A percentile compares a stretch with the other conserved stretches of the same genome.
phyloP scores from a whole-genome alignment of 768 basidiomycete genomes.

The Tylopilus rubrobrunneus region DNA sequence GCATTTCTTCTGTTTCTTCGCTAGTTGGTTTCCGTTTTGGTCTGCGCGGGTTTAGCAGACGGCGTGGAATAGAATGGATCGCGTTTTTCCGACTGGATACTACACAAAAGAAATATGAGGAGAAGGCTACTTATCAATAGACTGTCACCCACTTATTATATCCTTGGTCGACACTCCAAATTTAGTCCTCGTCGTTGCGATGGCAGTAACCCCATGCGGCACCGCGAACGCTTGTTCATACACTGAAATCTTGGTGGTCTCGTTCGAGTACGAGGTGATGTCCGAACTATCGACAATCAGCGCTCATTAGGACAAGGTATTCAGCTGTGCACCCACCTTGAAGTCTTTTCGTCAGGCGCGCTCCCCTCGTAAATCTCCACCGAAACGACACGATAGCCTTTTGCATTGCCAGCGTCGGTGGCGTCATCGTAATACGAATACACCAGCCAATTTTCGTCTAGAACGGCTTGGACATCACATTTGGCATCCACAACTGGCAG shows the following conservation, averaged over 20 bases:
- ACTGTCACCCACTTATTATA: constrained; percentile 62
- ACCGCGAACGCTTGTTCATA: constrained; percentile 70
- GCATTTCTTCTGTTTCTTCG: constrained; percentile 80
- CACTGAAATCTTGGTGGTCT: constrained; percentile 48
- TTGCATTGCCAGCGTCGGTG: constrained; percentile 43
- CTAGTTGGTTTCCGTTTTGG: constrained; percentile 71
- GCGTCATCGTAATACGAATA: constrained; percentile 79
- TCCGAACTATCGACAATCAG: constrained; percentile 41
- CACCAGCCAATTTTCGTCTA: constrained; percentile 92
- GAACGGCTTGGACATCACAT: constrained; percentile 64
- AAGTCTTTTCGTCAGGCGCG: constrained; percentile 60
- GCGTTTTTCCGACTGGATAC: constrained; percentile 76
- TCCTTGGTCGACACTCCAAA: constrained; percentile 87
- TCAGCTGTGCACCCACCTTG: constrained; percentile 49
- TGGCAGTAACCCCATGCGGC: constrained; percentile 62
- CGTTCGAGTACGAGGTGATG: constrained; percentile 50
- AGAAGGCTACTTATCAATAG: background rate
- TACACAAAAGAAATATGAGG: constrained; percentile 27
- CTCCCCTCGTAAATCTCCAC: constrained; percentile 88
- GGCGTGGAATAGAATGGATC: constrained; percentile 68
- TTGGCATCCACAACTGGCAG: constrained; percentile 42
- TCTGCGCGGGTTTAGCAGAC: constrained; percentile 78
- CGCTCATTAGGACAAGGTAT: constrained; percentile 1
- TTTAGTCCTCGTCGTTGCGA: constrained; percentile 77
- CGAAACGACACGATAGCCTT: constrained; percentile 70